phyloP scores from a whole-genome alignment of 1,284 basidiomycete genomes.

The Trichosporon sp. region DNA sequence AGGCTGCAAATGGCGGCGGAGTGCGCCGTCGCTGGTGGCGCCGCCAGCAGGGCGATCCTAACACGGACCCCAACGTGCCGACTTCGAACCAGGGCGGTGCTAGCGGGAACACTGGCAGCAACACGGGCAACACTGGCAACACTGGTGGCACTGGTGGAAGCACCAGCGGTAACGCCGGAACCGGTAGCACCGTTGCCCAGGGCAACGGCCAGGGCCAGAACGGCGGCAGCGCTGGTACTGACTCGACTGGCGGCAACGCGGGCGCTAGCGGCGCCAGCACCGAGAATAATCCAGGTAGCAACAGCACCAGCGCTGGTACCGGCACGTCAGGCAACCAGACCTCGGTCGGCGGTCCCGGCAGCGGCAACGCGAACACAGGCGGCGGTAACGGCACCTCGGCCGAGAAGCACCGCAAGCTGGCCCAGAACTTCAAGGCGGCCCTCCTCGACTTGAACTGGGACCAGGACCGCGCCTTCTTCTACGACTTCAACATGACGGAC shows the following conservation, averaged over 20 bases:
- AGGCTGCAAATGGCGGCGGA: background rate
- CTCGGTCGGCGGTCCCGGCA: background rate
- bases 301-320: background rate
- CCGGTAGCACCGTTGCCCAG: background rate
- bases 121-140: background rate
- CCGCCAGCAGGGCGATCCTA: background rate
- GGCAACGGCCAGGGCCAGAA: background rate
- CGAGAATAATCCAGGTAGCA: background rate
- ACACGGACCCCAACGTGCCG: background rate
- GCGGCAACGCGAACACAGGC: background rate
- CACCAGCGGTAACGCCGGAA: background rate
- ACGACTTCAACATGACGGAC: conserved; percentile 67
- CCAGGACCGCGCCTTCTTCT: conserved; percentile 75
- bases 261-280: background rate
- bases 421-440: conserved; percentile 65
- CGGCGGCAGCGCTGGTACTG: background rate
- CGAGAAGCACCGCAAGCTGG: conserved; percentile 63
- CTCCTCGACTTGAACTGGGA: conserved; percentile 89
- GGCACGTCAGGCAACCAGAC: conserved; percentile 1
- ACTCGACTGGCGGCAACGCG: no score
- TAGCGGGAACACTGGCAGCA: background rate
- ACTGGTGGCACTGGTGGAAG: background rate
- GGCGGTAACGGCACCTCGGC: background rate
- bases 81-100: background rate
- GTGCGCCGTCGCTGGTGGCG: background rate